Percentiles rank a stretch among this genome's conserved stretches.
Evolutionary conservation across 129 eudicot species (phyloP).

Genomic region (Pseudognaphalium luteoalbum): DNA sequence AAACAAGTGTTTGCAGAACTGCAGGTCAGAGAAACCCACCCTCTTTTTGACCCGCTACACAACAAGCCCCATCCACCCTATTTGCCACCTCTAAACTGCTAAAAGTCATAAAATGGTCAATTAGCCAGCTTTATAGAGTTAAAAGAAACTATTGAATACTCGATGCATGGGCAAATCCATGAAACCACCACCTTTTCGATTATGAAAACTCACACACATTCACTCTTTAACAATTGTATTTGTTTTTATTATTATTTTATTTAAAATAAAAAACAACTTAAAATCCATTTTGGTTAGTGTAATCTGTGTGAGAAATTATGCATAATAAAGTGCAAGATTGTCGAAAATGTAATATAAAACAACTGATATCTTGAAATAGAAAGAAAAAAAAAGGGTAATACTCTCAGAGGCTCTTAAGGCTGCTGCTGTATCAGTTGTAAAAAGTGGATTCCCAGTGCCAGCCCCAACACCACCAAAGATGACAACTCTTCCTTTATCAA

Average conservation of each 20-base stretch:
- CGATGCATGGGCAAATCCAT: too few species aligned
- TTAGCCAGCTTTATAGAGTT: too few species aligned
- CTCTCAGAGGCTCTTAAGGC: conserved; percentile 52
- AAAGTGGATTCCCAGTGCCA: conserved; percentile 47
- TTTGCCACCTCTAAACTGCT: too few species aligned
- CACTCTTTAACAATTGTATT: neutral
- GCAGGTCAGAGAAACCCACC: neutral
- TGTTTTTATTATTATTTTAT: neutral
- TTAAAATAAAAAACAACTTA: too few species aligned
- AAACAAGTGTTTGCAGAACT: neutral
- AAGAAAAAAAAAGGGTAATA: neutral
- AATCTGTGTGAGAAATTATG: neutral
- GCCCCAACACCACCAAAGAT: conserved; percentile 52
- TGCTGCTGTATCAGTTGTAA: conserved; percentile 52
- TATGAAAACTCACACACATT: too few species aligned
- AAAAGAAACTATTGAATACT: too few species aligned
- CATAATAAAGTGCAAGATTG: neutral
- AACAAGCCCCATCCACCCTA: too few species aligned
- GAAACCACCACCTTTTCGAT: too few species aligned
- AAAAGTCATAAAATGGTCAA: too few species aligned
- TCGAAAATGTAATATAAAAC: neutral
- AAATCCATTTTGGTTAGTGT: neutral
- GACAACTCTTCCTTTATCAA: conserved; percentile 52
- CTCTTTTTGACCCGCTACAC: neutral
- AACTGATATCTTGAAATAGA: neutral